Base-by-base conservation (phyloP, 129 eudicot genomes). In the Saposhnikovia divaricata region DNA sequence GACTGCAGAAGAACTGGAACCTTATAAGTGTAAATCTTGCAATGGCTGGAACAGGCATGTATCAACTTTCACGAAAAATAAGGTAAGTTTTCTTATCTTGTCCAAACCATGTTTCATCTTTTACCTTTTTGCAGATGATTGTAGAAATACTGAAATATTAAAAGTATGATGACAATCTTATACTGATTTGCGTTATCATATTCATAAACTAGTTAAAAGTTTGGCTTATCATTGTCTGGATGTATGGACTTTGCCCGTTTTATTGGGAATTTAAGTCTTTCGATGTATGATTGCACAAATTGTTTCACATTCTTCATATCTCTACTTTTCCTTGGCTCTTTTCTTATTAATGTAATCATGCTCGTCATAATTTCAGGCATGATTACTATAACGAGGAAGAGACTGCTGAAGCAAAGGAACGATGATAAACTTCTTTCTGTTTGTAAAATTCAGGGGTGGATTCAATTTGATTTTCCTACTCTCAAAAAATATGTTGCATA, bases 1-100 rank as follows among this genome's bases (percentile, higher is more conserved):
- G 63, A 66, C 84, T 89, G 86, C 97, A 95, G 99, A 95, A 92
- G 81, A 95, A 95, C 87, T 95, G 99, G 99, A 95, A 95, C 81
- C 97, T 95, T 78, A 87, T 92, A 63, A 90, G 97, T 75, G 99
- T 95, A 77, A 95, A 90, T 80, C 83, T 95, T 65, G 99, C 97
- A 14, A 92, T 95, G 99, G 97, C 97, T 72, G 94, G 90, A 72
- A 95, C 99, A 51, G 97, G 99, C 78, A 78, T 95, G 55, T 95
- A 90, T 83, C 99, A 95, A 83, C 94, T 95, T 77, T 79, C 92
- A 71, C 82, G 99, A 51, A 95, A 95, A 76, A 90, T 95, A 79
- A 78, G 86, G 97, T 92, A 75, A 87, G 88, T 39, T 39, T 69
- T 34, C 15, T 39, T 18, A 2, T 6, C 46, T 38, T 13, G n/a